A percentile compares a stretch with the other conserved stretches of the same genome.
phyloP scores from a whole-genome alignment of 768 basidiomycete genomes.

The Boletus rufocinnamomeus region DNA sequence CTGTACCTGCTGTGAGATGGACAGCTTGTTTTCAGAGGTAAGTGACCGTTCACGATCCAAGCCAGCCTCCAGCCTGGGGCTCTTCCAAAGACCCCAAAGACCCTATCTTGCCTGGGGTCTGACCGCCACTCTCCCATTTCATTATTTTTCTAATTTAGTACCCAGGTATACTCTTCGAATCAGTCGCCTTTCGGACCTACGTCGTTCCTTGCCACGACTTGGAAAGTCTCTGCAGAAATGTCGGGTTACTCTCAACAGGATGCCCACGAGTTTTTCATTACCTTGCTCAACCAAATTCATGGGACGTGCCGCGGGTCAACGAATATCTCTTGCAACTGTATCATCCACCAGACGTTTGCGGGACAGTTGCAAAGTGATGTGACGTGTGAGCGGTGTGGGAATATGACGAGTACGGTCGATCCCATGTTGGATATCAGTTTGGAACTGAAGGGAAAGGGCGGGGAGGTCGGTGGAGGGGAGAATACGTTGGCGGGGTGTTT shows the following conservation, averaged over 20 bases:
- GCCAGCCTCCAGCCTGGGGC: background rate
- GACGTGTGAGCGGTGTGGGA: slow-evolving; percentile 82
- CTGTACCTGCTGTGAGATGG: slow-evolving; percentile 94
- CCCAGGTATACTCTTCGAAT: slow-evolving; percentile 58
- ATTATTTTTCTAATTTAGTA: background rate
- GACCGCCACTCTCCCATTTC: background rate
- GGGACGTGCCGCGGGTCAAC: slow-evolving; percentile 72
- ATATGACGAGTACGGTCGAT: slow-evolving; percentile 76
- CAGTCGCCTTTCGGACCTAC: slow-evolving; percentile 74
- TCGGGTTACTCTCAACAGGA: slow-evolving; percentile 95
- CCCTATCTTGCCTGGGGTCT: background rate
- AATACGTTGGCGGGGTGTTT: slow-evolving; percentile 77
- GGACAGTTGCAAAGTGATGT: slow-evolving; percentile 89
- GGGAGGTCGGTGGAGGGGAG: slow-evolving; percentile 47
- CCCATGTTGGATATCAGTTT: slow-evolving; percentile 91
- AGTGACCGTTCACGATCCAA: background rate
- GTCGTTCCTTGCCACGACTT: slow-evolving; percentile 80
- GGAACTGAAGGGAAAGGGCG: slow-evolving; percentile 64
- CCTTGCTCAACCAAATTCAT: slow-evolving; percentile 86
- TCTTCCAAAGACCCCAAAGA: background rate
- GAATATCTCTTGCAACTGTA: slow-evolving; percentile 82
- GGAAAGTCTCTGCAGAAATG: slow-evolving; percentile 76
- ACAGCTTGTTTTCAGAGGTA: slow-evolving; percentile 78
- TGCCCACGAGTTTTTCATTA: slow-evolving; percentile 86
- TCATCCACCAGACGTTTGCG: slow-evolving; percentile 88